These are phyloP conservation scores for Backusella sp. DNA, from an alignment of 192 early-diverging fungal genomes.

Conservation along the genomic window DNA sequence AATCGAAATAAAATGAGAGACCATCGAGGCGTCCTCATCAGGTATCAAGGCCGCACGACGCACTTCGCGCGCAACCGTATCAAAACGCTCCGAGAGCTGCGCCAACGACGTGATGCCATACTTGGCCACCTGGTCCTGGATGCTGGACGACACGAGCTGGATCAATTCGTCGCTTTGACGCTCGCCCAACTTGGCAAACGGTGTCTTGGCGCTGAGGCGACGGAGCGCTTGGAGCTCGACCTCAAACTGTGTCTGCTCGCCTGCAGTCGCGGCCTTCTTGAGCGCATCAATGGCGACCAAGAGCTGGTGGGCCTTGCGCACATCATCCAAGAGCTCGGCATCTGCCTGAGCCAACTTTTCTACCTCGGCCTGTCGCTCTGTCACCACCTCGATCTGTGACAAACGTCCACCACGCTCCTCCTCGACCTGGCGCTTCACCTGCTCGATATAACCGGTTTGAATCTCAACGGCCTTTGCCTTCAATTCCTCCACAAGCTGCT, in stretches of 20 bases:
- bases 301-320: slow-evolving; percentile 58
- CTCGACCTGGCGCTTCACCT: slow-evolving; percentile 81
- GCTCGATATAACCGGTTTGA: slow-evolving; percentile 69
- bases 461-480: slow-evolving; percentile 61
- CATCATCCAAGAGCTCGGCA: slow-evolving; percentile 64
- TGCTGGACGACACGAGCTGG: slow-evolving; percentile 59
- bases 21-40: slow-evolving; percentile 76
- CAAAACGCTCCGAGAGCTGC: slow-evolving; percentile 70
- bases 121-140: slow-evolving; percentile 56
- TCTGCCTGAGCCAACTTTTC: slow-evolving; percentile 66
- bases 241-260: slow-evolving; percentile 59
- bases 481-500: slow-evolving; percentile 58
- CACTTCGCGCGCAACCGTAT: slow-evolving; percentile 66
- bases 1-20: slow-evolving; percentile 76
- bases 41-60: slow-evolving; percentile 82
- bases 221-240: slow-evolving; percentile 64
- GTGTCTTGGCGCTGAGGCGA: slow-evolving; percentile 47
- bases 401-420: slow-evolving; percentile 88
- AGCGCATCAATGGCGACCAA: slow-evolving; percentile 70
- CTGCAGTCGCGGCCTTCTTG: slow-evolving; percentile 50
- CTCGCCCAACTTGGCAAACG: slow-evolving; percentile 32
- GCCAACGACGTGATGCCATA: slow-evolving; percentile 65
- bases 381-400: slow-evolving; percentile 79
- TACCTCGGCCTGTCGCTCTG: slow-evolving; percentile 68
- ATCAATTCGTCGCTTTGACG: slow-evolving; percentile 45